Evolutionary conservation across 176 grass and related monocot species (phyloP).

Genomic region (Cenchrus americanus): DNA sequence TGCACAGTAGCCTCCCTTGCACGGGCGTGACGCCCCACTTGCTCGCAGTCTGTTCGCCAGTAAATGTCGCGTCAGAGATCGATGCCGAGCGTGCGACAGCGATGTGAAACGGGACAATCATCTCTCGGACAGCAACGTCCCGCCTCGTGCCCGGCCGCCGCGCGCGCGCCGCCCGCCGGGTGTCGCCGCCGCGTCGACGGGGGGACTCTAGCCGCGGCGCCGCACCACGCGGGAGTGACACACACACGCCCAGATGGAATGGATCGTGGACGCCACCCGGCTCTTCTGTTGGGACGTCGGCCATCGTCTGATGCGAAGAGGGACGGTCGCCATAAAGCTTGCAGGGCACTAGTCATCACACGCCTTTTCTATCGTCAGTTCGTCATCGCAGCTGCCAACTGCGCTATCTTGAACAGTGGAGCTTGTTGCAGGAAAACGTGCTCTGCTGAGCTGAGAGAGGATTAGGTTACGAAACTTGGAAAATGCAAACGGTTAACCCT

Average conservation of each 20-base stretch:
- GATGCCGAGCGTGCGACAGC: slow-evolving; percentile 31
- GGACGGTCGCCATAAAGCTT: not conserved
- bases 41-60: not conserved
- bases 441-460: not conserved
- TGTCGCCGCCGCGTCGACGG: not conserved
- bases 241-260: not conserved
- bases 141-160: not conserved
- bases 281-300: slow-evolving; percentile 16
- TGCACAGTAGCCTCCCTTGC: not conserved
- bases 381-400: not conserved
- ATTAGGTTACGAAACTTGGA: not conserved
- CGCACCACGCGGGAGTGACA: not conserved
- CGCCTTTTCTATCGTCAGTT: not conserved
- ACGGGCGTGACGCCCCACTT: not conserved
- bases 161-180: slow-evolving; percentile 13
- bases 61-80: slow-evolving; percentile 10
- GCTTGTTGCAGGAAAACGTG: not conserved
- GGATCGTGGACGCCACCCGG: not conserved
- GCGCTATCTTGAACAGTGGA: not conserved
- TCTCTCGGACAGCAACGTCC: slow-evolving; percentile 13
- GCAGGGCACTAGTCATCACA: not conserved
- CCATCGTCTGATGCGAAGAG: not conserved
- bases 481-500: not conserved
- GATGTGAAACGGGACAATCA: slow-evolving; percentile 43
- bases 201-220: not conserved